These are phyloP conservation scores for Flaveria floridana DNA, from an alignment of 140 eudicot genomes.

Conservation along the genomic window DNA sequence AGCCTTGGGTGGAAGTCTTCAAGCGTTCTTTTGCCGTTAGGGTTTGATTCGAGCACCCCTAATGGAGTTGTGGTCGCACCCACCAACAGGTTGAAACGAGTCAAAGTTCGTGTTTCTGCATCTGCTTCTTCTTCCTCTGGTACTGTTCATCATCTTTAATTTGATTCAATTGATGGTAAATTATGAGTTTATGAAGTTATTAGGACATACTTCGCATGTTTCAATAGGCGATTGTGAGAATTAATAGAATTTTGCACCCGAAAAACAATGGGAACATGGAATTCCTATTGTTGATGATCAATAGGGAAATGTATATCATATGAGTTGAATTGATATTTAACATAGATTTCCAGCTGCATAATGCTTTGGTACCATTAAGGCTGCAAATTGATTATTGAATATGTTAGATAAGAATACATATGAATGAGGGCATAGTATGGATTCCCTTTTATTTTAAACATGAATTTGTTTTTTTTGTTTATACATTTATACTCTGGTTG, in stretches of 20 bases:
- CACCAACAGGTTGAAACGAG: conserved; percentile 10
- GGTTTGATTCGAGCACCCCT: conserved; percentile 14
- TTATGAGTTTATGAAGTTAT: conserved; percentile 1
- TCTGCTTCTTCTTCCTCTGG: conserved; percentile 41
- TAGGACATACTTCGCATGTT: not conserved
- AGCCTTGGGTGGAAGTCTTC: conserved; percentile 58
- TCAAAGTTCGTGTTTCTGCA: conserved; percentile 35
- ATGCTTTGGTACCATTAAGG: not conserved
- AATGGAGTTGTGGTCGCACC: conserved; percentile 27
- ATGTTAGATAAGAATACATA: not conserved
- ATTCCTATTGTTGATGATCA: not conserved
- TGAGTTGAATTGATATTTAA: not conserved
- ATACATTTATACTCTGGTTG: not conserved
- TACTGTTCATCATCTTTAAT: conserved; percentile 4
- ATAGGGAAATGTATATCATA: not conserved
- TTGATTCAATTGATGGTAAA: not conserved
- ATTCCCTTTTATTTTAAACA: not conserved
- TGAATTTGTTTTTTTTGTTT: not conserved
- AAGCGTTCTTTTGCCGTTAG: conserved; percentile 32
- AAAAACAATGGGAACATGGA: not conserved
- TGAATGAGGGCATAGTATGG: not conserved
- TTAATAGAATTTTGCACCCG: not conserved
- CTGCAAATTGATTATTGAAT: not conserved
- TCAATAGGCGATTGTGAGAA: not conserved
- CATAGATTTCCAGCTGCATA: not conserved